These are phyloP conservation scores for Chlamydomonas applanata DNA, from an alignment of 139 green algal species.

Conservation along the genomic window DNA sequence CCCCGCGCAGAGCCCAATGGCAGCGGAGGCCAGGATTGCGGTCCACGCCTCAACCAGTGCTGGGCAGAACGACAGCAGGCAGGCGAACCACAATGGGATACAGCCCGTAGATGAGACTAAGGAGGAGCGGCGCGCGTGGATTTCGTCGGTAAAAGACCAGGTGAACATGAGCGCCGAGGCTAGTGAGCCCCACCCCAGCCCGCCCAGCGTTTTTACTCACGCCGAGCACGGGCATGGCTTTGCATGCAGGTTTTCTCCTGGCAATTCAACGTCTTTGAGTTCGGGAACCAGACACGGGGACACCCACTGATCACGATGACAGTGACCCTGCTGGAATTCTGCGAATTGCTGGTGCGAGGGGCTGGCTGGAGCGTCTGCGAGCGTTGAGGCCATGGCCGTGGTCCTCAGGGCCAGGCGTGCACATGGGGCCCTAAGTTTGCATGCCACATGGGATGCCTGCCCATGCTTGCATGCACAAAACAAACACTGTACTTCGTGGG, in stretches of 20 bases:
- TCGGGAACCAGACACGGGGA: conserved; percentile 15
- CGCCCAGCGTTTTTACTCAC: not conserved
- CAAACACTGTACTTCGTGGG: not conserved
- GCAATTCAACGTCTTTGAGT: conserved; percentile 60
- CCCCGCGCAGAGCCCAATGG: no score
- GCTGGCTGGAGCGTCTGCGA: not conserved
- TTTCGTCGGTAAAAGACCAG: not conserved
- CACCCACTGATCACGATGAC: conserved; percentile 47
- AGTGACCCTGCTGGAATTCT: conserved; percentile 46
- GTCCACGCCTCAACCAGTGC: no score
- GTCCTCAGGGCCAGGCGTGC: not conserved
- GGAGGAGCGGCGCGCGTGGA: conserved; percentile 2
- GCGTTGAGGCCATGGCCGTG: not conserved
- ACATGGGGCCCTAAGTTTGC: not conserved
- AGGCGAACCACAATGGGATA: no score
- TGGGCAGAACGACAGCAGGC: no score
- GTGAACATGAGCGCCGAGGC: conserved; percentile 1
- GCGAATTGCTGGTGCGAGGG: conserved; percentile 48
- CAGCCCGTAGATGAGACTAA: not conserved
- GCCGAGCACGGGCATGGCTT: not conserved
- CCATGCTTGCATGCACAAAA: not conserved
- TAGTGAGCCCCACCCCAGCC: not conserved
- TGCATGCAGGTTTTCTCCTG: conserved; percentile 49
- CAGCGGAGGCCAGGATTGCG: no score
- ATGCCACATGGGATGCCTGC: not conserved